These are phyloP conservation scores for Xylaria grammica DNA, from an alignment of 495 filamentous ascomycete species.

Conservation along the genomic window DNA sequence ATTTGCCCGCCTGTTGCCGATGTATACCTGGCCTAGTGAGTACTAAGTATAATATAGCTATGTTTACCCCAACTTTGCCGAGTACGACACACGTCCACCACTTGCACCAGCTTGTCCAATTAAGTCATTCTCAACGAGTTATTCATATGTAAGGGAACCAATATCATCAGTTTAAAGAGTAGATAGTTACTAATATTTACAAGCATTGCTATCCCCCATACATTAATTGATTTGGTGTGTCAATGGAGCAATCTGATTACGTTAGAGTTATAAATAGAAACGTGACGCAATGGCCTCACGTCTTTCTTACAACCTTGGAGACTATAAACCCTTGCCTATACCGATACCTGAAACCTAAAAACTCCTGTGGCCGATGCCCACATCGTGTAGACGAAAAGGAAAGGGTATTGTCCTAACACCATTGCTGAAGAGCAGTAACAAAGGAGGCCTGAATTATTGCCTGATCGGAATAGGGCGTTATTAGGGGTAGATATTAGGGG, in stretches of 20 bases:
- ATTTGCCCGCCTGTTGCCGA: not conserved
- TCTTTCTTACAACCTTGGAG: conserved; percentile 1
- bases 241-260: conserved; percentile 10
- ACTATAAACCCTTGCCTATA: not conserved
- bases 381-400: conserved; percentile 11
- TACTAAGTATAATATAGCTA: too few species aligned
- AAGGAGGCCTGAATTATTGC: conserved; percentile 9
- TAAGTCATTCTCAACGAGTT: not conserved
- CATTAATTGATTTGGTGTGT: conserved; percentile 11
- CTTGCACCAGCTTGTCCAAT: not conserved
- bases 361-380: conserved; percentile 30
- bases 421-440: conserved; percentile 26
- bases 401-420: conserved; percentile 34
- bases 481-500: not conserved
- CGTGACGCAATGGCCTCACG: not conserved
- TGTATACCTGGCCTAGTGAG: too few species aligned
- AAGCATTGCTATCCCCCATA: not conserved
- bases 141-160: not conserved
- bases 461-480: not conserved
- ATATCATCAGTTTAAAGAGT: not conserved
- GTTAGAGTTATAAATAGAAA: conserved; percentile 7
- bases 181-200: not conserved
- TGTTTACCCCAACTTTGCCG: too few species aligned
- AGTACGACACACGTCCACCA: too few species aligned
- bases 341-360: conserved; percentile 9